phyloP scores from a whole-genome alignment of 2,329 filamentous ascomycete genomes.

The Colletotrichum musae region DNA sequence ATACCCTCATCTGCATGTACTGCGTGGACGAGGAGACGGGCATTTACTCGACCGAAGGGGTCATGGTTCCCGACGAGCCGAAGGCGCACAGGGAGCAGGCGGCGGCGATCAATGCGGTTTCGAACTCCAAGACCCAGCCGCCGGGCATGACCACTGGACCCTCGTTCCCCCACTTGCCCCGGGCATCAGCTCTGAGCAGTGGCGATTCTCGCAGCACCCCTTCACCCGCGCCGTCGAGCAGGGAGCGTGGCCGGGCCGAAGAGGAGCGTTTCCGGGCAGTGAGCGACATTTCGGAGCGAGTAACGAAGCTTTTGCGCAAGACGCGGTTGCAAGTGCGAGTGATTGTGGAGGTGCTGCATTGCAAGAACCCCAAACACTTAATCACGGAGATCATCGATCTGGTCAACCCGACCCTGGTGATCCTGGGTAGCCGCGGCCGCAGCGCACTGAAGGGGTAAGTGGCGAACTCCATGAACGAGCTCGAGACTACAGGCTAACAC shows the following conservation, averaged over 20 bases:
- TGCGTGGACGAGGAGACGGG: conserved; percentile 90
- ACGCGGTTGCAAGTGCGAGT: conserved; percentile 93
- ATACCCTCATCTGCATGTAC: conserved; percentile 93
- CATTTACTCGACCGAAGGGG: conserved; percentile 63
- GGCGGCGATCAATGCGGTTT: conserved; percentile 77
- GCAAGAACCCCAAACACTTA: conserved; percentile 96
- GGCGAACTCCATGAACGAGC: conserved; percentile 4
- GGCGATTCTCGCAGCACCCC: conserved; percentile 49
- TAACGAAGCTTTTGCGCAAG: conserved; percentile 89
- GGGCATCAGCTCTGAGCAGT: conserved; percentile 54
- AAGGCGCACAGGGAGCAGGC: conserved; percentile 84
- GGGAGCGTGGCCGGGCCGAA: conserved; percentile 74
- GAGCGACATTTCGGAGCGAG: conserved; percentile 86
- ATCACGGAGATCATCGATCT: conserved; percentile 98
- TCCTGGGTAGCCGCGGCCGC: conserved; percentile 91
- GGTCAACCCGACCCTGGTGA: conserved; percentile 90
- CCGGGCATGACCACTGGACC: conserved; percentile 45
- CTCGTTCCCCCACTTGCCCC: conserved; percentile 48
- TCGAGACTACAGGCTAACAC: conserved; percentile 48
- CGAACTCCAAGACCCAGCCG: conserved; percentile 55
- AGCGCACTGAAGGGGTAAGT: conserved; percentile 93
- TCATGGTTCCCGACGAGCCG: conserved; percentile 78
- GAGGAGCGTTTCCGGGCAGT: conserved; percentile 85
- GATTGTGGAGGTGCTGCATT: conserved; percentile 96
- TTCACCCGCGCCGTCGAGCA: conserved; percentile 64